Percentiles rank a stretch among this genome's conserved stretches.
These are phyloP conservation scores for Ceratorhiza oryzae-sativae DNA, from an alignment of 1,284 basidiomycete genomes.

Conservation along the genomic window DNA sequence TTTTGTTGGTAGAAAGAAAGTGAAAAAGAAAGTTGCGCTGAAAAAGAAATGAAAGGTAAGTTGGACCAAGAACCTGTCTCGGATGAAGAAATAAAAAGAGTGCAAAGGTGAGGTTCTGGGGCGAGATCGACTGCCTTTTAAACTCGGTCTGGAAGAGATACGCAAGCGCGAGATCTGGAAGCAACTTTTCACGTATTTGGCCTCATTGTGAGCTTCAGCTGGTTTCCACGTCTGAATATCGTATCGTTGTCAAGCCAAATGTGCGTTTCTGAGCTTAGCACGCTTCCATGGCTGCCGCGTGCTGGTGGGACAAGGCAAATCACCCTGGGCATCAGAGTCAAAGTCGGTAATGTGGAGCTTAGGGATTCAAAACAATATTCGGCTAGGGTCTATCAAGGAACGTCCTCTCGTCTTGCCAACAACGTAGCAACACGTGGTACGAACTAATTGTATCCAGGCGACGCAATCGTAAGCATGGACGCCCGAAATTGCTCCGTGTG, in stretches of 20 bases:
- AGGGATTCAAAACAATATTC: neutral
- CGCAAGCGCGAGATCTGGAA: neutral
- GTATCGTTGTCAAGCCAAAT: slow-evolving; percentile 33
- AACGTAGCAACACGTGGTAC: slow-evolving; percentile 5
- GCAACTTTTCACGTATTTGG: neutral
- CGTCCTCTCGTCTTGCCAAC: slow-evolving; percentile 31
- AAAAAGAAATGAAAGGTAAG: slow-evolving; percentile 47
- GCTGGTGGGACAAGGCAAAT: neutral
- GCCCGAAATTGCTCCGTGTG: slow-evolving; percentile 31
- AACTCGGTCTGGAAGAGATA: neutral
- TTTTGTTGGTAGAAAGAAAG: slow-evolving; percentile 29
- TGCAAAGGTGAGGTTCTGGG: slow-evolving; percentile 28
- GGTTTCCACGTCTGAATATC: slow-evolving; percentile 31
- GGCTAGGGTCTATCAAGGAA: neutral
- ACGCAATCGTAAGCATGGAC: slow-evolving; percentile 6
- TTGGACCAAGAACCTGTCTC: slow-evolving; percentile 64
- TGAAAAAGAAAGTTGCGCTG: slow-evolving; percentile 7
- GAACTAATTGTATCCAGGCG: neutral
- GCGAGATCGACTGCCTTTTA: slow-evolving; percentile 4
- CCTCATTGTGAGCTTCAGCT: neutral
- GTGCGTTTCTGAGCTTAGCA: neutral
- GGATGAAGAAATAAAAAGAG: slow-evolving; percentile 52
- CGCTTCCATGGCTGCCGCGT: slow-evolving; percentile 14
- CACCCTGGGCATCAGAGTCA: neutral
- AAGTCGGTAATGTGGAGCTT: neutral